phyloP scores from a whole-genome alignment of 2,329 filamentous ascomycete genomes.

The Trichoderma endophyticum region DNA sequence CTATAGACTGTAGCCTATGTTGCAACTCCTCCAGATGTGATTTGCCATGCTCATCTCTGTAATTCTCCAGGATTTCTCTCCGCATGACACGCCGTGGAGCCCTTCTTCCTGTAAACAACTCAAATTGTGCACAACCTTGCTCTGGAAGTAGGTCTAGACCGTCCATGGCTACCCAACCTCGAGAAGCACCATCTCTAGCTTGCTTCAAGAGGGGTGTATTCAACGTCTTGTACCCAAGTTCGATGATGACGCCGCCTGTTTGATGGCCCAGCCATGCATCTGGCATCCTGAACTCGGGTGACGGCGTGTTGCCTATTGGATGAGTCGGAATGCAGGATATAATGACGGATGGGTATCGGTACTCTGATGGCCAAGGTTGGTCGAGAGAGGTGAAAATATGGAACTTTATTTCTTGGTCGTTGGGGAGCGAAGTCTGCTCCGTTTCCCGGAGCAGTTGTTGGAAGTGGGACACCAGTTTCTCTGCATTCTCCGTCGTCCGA shows the following conservation, averaged over 20 bases:
- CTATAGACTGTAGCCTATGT: conserved; percentile 9
- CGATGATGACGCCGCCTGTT: conserved; percentile 10
- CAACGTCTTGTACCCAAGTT: conserved; percentile 6
- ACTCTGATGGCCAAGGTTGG: neutral
- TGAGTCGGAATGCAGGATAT: conserved; percentile 9
- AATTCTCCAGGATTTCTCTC: conserved; percentile 14
- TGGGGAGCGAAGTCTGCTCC: neutral
- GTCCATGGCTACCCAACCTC: conserved; percentile 13
- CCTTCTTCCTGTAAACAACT: conserved; percentile 8
- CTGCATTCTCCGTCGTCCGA: neutral
- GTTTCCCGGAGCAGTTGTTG: neutral
- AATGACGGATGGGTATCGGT: conserved; percentile 2
- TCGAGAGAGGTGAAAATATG: neutral
- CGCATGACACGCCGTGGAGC: conserved; percentile 12
- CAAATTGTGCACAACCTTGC: conserved; percentile 9
- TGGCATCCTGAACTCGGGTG: conserved; percentile 4
- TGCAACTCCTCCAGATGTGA: conserved; percentile 8
- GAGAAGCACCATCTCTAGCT: conserved; percentile 3
- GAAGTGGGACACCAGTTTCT: conserved; percentile 3
- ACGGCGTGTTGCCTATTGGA: conserved; percentile 9
- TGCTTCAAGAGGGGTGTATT: conserved; percentile 9
- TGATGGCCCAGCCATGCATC: neutral
- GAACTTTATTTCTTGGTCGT: neutral
- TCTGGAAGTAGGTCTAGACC: conserved; percentile 8
- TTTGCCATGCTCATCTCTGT: conserved; percentile 7